Evolutionary conservation across 305 asterid species (phyloP), one percentile per base, ranked within the genome.

Genomic region (Fraxinus platypoda): DNA sequence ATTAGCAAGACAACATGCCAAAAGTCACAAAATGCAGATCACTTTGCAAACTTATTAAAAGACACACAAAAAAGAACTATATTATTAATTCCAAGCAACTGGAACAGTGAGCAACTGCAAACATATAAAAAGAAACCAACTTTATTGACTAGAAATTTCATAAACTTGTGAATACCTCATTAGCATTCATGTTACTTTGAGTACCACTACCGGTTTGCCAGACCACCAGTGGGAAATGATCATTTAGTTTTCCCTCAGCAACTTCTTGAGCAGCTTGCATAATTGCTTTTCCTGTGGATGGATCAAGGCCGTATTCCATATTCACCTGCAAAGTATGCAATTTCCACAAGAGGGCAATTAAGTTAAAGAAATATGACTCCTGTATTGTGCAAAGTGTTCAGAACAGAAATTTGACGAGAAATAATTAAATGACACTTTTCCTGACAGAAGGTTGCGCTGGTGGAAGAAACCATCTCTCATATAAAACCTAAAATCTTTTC

Each of bases 171-270:
- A 74, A 66, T 80, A 95, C 99, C 98, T 95, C 98, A 78, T 95
- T 95, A 83, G 99, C 99, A 82, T 95, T 95, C 99, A 95, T 95
- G 90, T 95, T 95, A 85, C 97, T 95, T 87, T 95, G 99, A 77
- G 99, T 95, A 38, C 98, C 99, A 82, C 99, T 94, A 79, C 99
- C 99, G 83, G 99, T 95, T 87, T 94, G 98, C 99, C 99, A 95
- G 83, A 95, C 97, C 86, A 95, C 99, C 95, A 94, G 86, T 0
- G 98, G 98, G 31, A 95, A 95, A 90, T 94, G 99, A 77, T 95
- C 95, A 54, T 93, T 94, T 84, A 94, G 79, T 85, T 94, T 94
- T 79, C 99, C 97, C 83, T 93, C 95, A 30, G 97, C 97, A 74
- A 95, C 99, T 90, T 95, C 99, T 87, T 95, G 94, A 6, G 99